Conservation (phyloP, 352 stramenopile genomes). For the Globisporangium irregulare region DNA sequence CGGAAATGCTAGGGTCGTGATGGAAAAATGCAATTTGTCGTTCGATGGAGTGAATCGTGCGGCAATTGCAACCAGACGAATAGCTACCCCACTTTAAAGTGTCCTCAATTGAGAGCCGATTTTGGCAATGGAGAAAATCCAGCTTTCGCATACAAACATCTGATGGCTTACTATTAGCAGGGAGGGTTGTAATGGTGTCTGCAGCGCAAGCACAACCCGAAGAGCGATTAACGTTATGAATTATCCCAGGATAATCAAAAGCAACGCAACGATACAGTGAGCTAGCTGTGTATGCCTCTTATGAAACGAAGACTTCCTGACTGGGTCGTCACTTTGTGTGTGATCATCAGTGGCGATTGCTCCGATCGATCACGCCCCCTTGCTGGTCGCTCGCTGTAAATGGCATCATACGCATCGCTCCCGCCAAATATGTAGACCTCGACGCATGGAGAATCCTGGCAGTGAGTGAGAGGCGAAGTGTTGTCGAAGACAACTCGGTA, state of each 20-base stretch:
- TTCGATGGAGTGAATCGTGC: neutral
- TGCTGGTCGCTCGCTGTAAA: neutral
- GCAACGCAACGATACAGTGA: neutral
- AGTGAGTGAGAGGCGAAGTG: neutral
- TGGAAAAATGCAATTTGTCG: neutral
- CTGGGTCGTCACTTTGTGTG: neutral
- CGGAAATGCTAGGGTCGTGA: neutral
- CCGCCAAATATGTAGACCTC: neutral
- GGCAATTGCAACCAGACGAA: neutral
- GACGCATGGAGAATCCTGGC: neutral
- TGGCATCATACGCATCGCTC: neutral
- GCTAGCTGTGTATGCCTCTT: too few species aligned
- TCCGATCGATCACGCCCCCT: neutral
- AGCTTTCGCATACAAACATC: neutral
- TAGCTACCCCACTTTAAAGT: neutral
- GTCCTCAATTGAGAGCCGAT: neutral
- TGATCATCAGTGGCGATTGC: neutral
- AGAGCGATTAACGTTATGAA: neutral
- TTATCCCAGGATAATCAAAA: neutral
- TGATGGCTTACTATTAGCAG: neutral
- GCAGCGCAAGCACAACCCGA: neutral
- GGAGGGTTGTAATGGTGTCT: neutral
- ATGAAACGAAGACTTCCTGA: too few species aligned
- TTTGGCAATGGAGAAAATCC: neutral
- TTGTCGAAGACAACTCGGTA: neutral